phyloP scores from a whole-genome alignment of 148 eudicot genomes.

The Silene conica region DNA sequence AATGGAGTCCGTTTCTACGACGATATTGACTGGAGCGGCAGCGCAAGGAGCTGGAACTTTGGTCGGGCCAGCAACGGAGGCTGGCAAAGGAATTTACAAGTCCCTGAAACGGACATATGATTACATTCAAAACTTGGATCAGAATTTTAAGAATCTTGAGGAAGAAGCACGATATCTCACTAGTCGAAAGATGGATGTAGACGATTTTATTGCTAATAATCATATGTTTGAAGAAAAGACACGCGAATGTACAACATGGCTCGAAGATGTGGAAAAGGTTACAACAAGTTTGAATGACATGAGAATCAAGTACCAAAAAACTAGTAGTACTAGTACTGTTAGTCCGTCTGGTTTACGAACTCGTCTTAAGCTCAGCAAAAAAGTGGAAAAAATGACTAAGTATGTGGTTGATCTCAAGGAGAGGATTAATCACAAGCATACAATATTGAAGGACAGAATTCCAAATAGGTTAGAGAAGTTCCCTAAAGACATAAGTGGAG shows the following conservation, averaged over 20 bases:
- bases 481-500: background rate
- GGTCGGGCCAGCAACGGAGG: background rate
- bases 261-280: background rate
- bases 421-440: background rate
- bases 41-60: background rate
- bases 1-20: background rate
- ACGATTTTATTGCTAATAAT: background rate
- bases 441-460: background rate
- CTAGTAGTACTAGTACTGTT: background rate
- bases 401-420: background rate
- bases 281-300: background rate
- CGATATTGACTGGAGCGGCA: background rate
- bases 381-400: background rate
- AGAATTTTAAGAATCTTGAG: background rate
- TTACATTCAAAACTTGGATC: background rate
- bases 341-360: background rate
- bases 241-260: background rate
- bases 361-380: background rate
- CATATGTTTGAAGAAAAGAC: background rate
- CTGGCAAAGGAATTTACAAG: background rate
- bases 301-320: background rate
- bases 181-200: background rate
- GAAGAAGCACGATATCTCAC: background rate
- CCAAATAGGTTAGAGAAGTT: background rate
- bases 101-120: background rate